A percentile compares a stretch with the other conserved stretches of the same genome.
phyloP scores from a whole-genome alignment of 208 protist species.

The Zelonia costaricensis region DNA sequence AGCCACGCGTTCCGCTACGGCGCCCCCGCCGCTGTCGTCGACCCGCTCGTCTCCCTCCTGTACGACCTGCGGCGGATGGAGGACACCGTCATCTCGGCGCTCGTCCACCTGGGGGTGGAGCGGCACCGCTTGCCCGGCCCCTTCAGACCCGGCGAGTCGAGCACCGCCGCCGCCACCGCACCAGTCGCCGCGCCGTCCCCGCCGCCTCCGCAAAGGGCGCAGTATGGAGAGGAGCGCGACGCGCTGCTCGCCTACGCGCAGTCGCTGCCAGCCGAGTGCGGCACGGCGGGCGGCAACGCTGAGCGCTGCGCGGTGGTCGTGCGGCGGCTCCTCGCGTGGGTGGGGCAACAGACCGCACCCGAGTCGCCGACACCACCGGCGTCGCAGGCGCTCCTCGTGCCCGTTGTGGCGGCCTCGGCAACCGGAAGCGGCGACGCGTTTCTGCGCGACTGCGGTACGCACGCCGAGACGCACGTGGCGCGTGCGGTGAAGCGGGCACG shows the following conservation, averaged over 20 bases:
- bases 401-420: constrained; percentile 18
- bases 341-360: constrained; percentile 29
- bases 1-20: constrained; percentile 38
- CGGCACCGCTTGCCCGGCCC: constrained; percentile 17
- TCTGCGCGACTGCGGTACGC: constrained; percentile 2
- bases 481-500: background rate
- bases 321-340: constrained; percentile 22
- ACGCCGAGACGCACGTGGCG: constrained; percentile 1
- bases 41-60: constrained; percentile 68
- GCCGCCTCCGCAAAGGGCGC: no score
- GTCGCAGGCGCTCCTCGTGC: constrained; percentile 18
- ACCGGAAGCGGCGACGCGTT: constrained; percentile 8
- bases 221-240: no score
- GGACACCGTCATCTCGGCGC: constrained; percentile 29
- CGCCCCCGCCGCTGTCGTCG: constrained; percentile 47
- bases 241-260: no score
- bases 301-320: no score
- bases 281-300: no score
- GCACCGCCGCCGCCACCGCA: no score
- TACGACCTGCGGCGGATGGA: constrained; percentile 56
- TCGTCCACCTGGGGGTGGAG: constrained; percentile 38
- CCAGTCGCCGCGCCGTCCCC: no score
- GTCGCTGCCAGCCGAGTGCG: no score
- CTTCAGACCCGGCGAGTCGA: background rate
- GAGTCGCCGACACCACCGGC: background rate